Conservation (phyloP, 345 rosid genomes). For the Aquilaria malaccensis region DNA sequence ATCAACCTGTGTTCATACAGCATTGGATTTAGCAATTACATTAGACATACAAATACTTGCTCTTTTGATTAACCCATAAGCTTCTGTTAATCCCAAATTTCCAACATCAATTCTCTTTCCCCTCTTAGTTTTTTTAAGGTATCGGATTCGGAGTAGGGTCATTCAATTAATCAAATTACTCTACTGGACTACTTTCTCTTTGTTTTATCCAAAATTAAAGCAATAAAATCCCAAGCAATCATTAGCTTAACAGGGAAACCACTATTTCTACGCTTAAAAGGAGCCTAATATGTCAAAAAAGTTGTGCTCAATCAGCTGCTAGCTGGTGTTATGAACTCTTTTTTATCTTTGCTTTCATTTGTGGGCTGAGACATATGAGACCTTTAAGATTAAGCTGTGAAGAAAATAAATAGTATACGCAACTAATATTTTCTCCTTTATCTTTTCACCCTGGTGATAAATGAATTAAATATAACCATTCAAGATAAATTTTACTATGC, state of each 20-base stretch:
- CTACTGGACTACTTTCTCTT: neutral
- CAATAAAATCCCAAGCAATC: conserved; percentile 3
- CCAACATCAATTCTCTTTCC: neutral
- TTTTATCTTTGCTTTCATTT: neutral
- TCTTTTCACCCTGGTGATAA: too few species aligned
- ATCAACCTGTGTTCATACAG: too few species aligned
- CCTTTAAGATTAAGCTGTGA: conserved; percentile 1
- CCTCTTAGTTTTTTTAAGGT: neutral
- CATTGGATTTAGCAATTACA: too few species aligned
- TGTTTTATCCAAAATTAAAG: neutral
- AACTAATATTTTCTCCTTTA: too few species aligned
- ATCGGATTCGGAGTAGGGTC: too few species aligned
- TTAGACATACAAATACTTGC: too few species aligned
- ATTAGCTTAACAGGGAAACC: neutral
- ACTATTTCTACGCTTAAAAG: neutral
- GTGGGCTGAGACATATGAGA: neutral
- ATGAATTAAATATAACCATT: too few species aligned
- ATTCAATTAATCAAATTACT: conserved; percentile 1
- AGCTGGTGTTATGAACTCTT: conserved; percentile 8
- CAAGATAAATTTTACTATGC: too few species aligned
- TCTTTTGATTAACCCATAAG: too few species aligned
- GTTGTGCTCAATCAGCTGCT: conserved; percentile 9
- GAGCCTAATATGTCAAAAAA: conserved; percentile 9
- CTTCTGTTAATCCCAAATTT: too few species aligned
- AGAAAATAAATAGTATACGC: neutral